Conservation (phyloP, 441 rosid species). For the Populus hybrid region DNA sequence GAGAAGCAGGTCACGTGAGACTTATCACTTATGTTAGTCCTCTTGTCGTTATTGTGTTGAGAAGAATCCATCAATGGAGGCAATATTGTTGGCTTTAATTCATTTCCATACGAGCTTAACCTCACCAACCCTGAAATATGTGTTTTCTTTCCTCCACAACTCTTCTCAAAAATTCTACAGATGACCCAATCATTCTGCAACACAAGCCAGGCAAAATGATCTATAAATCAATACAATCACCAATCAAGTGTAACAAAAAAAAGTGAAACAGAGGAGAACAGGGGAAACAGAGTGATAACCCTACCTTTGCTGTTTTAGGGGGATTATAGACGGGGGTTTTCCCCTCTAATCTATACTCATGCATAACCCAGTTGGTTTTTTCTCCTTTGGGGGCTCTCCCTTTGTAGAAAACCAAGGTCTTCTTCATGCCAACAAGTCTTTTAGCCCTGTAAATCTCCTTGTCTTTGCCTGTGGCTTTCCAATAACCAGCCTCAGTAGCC, state of each 20-base stretch:
- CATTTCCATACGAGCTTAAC: constrained; percentile 14
- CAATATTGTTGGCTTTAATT: constrained; percentile 37
- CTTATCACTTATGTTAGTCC: constrained; percentile 16
- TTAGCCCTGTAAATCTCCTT: constrained; percentile 25
- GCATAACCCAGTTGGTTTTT: constrained; percentile 85
- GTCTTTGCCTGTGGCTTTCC: constrained; percentile 24
- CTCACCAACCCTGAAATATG: constrained; percentile 48
- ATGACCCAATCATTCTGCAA: constrained; percentile 90
- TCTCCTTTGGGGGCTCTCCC: constrained; percentile 47
- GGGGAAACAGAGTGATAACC: background rate
- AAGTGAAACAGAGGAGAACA: background rate
- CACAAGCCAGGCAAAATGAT: constrained; percentile 1
- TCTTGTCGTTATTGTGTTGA: constrained; percentile 25
- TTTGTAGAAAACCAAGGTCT: constrained; percentile 43
- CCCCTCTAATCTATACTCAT: constrained; percentile 77
- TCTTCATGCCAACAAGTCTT: constrained; percentile 40
- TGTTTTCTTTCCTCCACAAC: constrained; percentile 59
- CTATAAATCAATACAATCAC: background rate
- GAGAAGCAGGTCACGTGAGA: constrained; percentile 94
- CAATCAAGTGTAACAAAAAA: background rate
- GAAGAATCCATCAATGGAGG: constrained; percentile 65
- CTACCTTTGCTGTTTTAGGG: constrained; percentile 73
- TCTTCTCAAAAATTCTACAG: constrained; percentile 74
- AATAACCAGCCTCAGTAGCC: constrained; percentile 21
- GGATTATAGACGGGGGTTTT: constrained; percentile 55